Base-by-base conservation (phyloP, 139 green algal genomes). In the Parachlorella kessleri region DNA sequence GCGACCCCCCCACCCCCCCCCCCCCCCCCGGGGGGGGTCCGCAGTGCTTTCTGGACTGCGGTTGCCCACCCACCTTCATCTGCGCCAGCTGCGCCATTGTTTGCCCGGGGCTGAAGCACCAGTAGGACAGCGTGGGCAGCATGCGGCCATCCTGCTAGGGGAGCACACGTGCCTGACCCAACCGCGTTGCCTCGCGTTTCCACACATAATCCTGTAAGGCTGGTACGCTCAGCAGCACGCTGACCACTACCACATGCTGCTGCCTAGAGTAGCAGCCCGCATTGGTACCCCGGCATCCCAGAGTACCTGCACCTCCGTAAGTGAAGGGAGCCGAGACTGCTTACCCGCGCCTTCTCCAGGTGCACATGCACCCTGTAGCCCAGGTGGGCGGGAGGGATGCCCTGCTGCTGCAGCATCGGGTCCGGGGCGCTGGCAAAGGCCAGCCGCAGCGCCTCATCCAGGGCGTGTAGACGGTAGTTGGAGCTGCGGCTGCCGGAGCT, bases 51-150 rank as follows among this genome's bases (percentile, higher is more conserved):
- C n/a, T n/a, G n/a, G n/a, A n/a, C n/a, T n/a, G n/a, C n/a, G n/a
- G n/a, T n/a, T n/a, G n/a, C n/a, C n/a, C 63, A 48, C 75, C 33
- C 38, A 94, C 88, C 38, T 85, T 72, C 72, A 86, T 66, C 9
- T 72, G 77, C 6, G 40, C 55, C 24, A 97, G 81, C 54, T 78
- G 54, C 39, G 79, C 63, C 91, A 97, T 94, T 18, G 73, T 76
- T 10, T 91, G 48, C 0, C 90, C 92, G 2, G 94, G 87, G 21
- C 77, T 70, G 86, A 99, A 98, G 89, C 96, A 98, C 94, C 96
- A 98, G 84, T 92, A 98, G 53, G 81, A 93, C 21, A 99, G 85
- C 3, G 91, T 96, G 36, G 90, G 93, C 26, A 77, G 6, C 32
- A 33, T 4, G 3, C 55, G 72, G 38, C 42, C 77, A n/a, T 36